These are phyloP conservation scores for Cubamyces lactineus DNA, from an alignment of 768 basidiomycete species.

Conservation along the genomic window DNA sequence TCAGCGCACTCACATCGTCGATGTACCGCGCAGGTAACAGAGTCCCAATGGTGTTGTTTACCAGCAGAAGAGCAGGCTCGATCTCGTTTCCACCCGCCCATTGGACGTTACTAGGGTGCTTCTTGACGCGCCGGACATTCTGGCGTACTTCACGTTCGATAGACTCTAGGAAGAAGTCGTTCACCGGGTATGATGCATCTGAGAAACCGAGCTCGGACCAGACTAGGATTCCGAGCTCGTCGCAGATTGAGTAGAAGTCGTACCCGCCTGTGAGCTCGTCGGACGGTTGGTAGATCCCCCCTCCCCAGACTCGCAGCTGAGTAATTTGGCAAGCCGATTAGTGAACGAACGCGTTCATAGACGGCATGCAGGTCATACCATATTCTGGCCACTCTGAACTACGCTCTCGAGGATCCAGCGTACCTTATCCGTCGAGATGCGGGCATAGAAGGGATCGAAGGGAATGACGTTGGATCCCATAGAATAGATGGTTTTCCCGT, in stretches of 20 bases:
- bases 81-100: conserved; percentile 69
- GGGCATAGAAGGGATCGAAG: conserved; percentile 61
- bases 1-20: conserved; percentile 44
- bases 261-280: conserved; percentile 48
- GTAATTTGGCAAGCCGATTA: too few relatives aligned
- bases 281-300: conserved; percentile 44
- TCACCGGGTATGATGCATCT: conserved; percentile 57
- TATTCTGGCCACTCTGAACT: conserved; percentile 58
- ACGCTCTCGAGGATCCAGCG: conserved; percentile 61
- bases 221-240: conserved; percentile 61
- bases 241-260: conserved; percentile 59
- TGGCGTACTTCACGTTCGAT: conserved; percentile 61
- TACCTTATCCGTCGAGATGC: conserved; percentile 52
- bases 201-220: conserved; percentile 69
- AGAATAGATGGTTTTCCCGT: conserved; percentile 58
- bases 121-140: conserved; percentile 57
- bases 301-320: conserved; percentile 65
- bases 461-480: conserved; percentile 63
- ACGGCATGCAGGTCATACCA: conserved; percentile 42
- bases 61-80: conserved; percentile 51
- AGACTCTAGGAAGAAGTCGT: conserved; percentile 53
- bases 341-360: background rate
- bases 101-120: conserved; percentile 58
- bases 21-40: conserved; percentile 47
- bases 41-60: conserved; percentile 41